These are phyloP conservation scores for Microbotryum violaceum DNA, from an alignment of 1,284 basidiomycete genomes.

Conservation along the genomic window DNA sequence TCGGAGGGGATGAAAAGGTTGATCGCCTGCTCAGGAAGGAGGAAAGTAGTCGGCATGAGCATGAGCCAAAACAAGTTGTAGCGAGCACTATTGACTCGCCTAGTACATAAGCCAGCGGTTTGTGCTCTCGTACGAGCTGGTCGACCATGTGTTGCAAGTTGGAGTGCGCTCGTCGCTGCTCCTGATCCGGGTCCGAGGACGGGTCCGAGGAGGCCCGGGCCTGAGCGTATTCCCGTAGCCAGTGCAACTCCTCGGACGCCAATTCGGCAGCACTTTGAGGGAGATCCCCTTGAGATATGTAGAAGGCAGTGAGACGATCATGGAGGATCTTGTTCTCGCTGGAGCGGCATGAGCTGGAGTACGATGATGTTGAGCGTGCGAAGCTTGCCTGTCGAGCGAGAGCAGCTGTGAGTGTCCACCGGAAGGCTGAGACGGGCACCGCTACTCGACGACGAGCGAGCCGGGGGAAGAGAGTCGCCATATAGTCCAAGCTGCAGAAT, in stretches of 20 bases:
- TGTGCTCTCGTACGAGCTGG: constrained; percentile 47
- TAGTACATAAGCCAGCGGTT: constrained; percentile 85
- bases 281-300: constrained; percentile 1
- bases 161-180: neutral
- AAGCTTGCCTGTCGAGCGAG: no score
- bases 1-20: constrained; percentile 76
- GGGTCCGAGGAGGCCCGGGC: neutral
- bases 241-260: constrained; percentile 8
- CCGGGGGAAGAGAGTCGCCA: no score
- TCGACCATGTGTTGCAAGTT: constrained; percentile 16
- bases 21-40: constrained; percentile 54
- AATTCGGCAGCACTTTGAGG: neutral
- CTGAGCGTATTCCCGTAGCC: constrained; percentile 2
- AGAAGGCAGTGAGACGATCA: neutral
- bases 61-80: constrained; percentile 1
- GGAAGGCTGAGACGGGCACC: no score
- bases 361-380: no score
- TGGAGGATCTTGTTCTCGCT: no score
- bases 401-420: no score
- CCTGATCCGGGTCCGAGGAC: neutral
- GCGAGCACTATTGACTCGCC: constrained; percentile 48
- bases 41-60: constrained; percentile 13
- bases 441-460: no score
- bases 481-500: no score
- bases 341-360: no score